Evolutionary conservation across 352 stramenopile genomes (phyloP), one percentile per base, ranked within the genome.

Genomic region (Pythium apleroticum): DNA sequence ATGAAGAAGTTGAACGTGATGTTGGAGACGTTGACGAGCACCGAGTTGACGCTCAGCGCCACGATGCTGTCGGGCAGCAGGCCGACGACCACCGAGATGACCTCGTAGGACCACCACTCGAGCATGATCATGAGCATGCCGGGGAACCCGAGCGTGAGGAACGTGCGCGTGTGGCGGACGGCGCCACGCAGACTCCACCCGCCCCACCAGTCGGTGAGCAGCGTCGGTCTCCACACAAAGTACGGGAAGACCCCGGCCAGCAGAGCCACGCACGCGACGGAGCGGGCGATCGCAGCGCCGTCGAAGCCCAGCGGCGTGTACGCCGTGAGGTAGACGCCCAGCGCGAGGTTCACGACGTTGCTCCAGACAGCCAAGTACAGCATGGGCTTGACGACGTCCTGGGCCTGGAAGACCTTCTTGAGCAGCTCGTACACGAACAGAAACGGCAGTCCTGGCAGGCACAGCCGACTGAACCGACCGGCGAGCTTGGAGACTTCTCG

Each of bases 361-460:
- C 79, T 86, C 27, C 89, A 41, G 19, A 94, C 62, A 8, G 84
- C 84, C 49, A 93, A 86, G 48, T 85, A 80, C 43, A 96, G 78
- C 86, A 97, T 94, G 11, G 90, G 90, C n/a, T 72, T 46, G 22
- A 95, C 80, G 57, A 96, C 77, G 54, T 96, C 95, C 65, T 93
- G 81, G 27, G 88, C 83, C 67, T 97, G 88, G 30, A 90, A 80
- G 5, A 96, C 61, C 67, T 96, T 96, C 63, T 90, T 84, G 55
- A 96, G 61, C 55, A 96, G 68, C 72, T 97, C 88, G 68, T 96
- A 97, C 0, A 84, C 62, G 59, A 83, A 96, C 27, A 94, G 61
- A 56, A 90, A 93, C 25, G 89, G 90, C 25, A 96, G 77, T 8
- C 87, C 85, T 12, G 85, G 71, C 2, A 97, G 52, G n/a, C 89